Evolutionary conservation across 306 rosid genomes (phyloP), one percentile per base, ranked within the genome.

Genomic region (Sophora flavescens): DNA sequence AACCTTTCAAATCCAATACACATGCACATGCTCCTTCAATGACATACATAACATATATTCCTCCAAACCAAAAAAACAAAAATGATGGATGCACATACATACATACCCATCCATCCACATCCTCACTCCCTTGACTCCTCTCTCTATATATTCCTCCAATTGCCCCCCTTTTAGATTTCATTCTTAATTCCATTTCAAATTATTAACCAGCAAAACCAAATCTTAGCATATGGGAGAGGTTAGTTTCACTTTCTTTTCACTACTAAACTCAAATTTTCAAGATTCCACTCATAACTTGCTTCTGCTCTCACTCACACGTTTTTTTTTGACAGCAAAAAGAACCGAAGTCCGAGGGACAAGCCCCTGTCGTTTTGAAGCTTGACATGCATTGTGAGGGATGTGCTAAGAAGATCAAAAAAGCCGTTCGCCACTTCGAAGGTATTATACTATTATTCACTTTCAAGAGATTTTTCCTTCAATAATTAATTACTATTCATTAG

Each of bases 351-450:
- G 92, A 84, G 26, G 87, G 75, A 6, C 17, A 58, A 4, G 8
- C 47, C 57, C 54, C 90, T 48, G 85, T 82, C 76, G 88, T 94
- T 73, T 85, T 80, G 16, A 94, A 85, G 85, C 78, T 91, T 7
- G 97, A 90, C n/a, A 62, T 89, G 83, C 96, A 92, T 87, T 92
- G 97, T 68, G 97, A 90, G 11, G 98, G 98, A 3, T 90, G 97
- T 58, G 95, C 89, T 1, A 83, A 89, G 82, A 90, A 90, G 70
- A 78, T 90, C 69, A 92, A 84, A 81, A 89, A 86, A 44, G 81
- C 80, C 4, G 87, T 89, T 35, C 85, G 86, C 17, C 69, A 72
- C 62, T 50, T 92, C 62, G 72, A 82, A 4, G 97, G 98, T 93
- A 83, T 2, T 42, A 44, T 41, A 41, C 7, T 41, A 41, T 6